phyloP scores from a whole-genome alignment of 768 basidiomycete genomes.

The Podaxis sp. region DNA sequence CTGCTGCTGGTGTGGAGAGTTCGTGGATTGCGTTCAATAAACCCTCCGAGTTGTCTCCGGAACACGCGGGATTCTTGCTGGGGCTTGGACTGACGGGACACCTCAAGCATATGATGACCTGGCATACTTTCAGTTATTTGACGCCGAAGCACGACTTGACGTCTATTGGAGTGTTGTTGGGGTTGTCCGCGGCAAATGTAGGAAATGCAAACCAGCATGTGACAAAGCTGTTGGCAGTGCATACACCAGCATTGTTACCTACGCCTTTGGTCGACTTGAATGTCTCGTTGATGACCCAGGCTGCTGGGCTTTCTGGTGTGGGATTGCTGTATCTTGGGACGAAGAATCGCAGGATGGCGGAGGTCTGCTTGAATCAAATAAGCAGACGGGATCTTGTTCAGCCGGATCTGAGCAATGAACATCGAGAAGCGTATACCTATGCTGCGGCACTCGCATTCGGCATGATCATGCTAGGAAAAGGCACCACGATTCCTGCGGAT shows the following conservation, averaged over 20 bases:
- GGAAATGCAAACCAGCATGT: conserved; percentile 84
- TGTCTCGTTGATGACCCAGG: conserved; percentile 84
- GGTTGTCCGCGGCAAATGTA: conserved; percentile 87
- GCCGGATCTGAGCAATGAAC: conserved; percentile 81
- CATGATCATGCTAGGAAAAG: conserved; percentile 93
- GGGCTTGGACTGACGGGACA: conserved; percentile 93
- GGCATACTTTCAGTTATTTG: conserved; percentile 94
- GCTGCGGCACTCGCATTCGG: conserved; percentile 89
- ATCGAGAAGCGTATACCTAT: conserved; percentile 89
- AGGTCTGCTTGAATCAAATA: conserved; percentile 84
- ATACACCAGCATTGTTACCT: conserved; percentile 90
- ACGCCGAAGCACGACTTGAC: conserved; percentile 96
- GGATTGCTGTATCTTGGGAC: conserved; percentile 90
- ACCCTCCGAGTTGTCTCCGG: conserved; percentile 82
- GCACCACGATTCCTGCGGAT: conserved; percentile 75
- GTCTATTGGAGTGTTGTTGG: conserved; percentile 88
- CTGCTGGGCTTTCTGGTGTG: conserved; percentile 81
- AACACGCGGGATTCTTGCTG: conserved; percentile 95
- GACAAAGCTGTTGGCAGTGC: conserved; percentile 87
- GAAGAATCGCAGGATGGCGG: conserved; percentile 86
- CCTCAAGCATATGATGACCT: conserved; percentile 82
- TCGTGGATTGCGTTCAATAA: conserved; percentile 97
- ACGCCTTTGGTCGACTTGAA: conserved; percentile 85
- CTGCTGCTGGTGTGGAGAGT: conserved; percentile 75
- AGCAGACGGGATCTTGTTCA: conserved; percentile 72